Percentiles rank a stretch among this genome's conserved stretches.
phyloP scores from a whole-genome alignment of 306 rosid genomes.

The Ammopiptanthus mongolicus region DNA sequence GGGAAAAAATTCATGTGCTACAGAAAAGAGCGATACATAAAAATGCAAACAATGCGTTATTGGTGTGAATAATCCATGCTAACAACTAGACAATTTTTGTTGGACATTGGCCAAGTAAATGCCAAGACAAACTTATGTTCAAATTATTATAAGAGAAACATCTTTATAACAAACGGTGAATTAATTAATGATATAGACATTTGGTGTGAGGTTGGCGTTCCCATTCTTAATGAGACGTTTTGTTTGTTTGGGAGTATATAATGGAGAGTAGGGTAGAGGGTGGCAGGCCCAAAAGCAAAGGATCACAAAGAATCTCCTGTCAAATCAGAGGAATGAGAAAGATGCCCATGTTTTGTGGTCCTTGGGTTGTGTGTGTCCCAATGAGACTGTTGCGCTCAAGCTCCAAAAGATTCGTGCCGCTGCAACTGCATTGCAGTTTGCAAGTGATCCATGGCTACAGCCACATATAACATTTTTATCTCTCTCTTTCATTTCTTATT shows the following conservation, averaged over 20 bases:
- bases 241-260: slow-evolving; percentile 4
- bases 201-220: slow-evolving; percentile 2
- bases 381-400: not conserved
- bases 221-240: not conserved
- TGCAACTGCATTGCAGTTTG: not conserved
- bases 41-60: not conserved
- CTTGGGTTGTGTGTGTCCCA: slow-evolving; percentile 4
- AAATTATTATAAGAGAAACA: not conserved
- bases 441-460: not conserved
- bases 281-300: not conserved
- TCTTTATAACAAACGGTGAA: slow-evolving; percentile 2
- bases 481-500: too few species aligned
- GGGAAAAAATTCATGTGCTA: not conserved
- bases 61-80: not conserved
- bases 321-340: slow-evolving; percentile 29
- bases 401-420: not conserved
- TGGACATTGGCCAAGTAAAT: not conserved
- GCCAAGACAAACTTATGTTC: slow-evolving; percentile 5
- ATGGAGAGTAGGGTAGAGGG: not conserved
- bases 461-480: not conserved
- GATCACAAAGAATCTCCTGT: slow-evolving; percentile 20
- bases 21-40: not conserved
- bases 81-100: too few species aligned
- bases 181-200: not conserved
- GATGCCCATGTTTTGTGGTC: slow-evolving; percentile 34